Conservation (phyloP, 495 filamentous ascomycete genomes). For the Penicillium soppii region DNA sequence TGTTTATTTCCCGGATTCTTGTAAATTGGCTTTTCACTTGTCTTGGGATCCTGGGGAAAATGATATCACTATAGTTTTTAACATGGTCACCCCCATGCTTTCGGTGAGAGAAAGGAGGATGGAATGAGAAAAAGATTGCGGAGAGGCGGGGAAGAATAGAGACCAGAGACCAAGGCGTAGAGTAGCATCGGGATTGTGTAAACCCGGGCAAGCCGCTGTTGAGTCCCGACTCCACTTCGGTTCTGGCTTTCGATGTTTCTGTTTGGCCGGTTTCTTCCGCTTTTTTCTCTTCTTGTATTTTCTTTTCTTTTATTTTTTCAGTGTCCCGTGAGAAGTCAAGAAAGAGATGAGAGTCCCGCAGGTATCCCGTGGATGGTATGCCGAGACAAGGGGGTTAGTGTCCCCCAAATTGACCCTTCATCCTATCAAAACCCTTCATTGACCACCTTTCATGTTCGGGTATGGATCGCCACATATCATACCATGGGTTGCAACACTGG, state of each 20-base stretch:
- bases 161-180: too few species aligned
- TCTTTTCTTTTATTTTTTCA: neutral
- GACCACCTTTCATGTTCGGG: neutral
- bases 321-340: neutral
- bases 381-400: neutral
- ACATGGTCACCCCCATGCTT: neutral
- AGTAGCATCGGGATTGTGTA: neutral
- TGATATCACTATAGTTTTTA: neutral
- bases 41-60: neutral
- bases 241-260: neutral
- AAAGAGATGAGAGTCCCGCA: neutral
- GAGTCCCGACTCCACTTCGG: neutral
- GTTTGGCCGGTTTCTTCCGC: neutral
- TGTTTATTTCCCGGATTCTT: neutral
- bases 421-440: neutral
- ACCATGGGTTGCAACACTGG: neutral
- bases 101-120: conserved; percentile 5
- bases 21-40: neutral
- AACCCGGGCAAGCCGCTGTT: neutral
- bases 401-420: neutral
- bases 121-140: neutral
- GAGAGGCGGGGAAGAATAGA: conserved; percentile 10
- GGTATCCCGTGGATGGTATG: neutral
- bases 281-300: neutral
- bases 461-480: neutral